phyloP scores from a whole-genome alignment of 768 basidiomycete species.

The Amanita brunnescens region DNA sequence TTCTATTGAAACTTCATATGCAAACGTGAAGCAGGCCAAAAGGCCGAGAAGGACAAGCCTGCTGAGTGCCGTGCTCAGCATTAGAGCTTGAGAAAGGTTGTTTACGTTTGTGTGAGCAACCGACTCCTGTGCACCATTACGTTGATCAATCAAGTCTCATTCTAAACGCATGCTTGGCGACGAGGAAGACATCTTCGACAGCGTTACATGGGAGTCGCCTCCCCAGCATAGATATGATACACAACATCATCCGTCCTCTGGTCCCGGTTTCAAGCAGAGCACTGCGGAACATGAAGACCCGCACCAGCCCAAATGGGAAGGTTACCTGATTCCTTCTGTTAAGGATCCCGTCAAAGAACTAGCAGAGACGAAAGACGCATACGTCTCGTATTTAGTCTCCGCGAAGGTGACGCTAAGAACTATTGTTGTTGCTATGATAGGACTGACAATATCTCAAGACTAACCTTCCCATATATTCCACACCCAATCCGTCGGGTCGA shows the following conservation, averaged over 20 bases:
- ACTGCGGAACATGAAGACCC: slow-evolving; percentile 67
- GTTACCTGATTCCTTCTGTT: slow-evolving; percentile 72
- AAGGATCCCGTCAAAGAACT: slow-evolving; percentile 94
- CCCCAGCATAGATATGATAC: slow-evolving; percentile 43
- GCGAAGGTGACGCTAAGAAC: slow-evolving; percentile 55
- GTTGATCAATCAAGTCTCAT: slow-evolving; percentile 15
- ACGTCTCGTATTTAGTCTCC: slow-evolving; percentile 87
- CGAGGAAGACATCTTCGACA: slow-evolving; percentile 88
- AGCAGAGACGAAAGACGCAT: slow-evolving; percentile 94
- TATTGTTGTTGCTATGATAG: neutral
- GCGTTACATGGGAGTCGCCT: slow-evolving; percentile 84
- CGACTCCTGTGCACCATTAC: slow-evolving; percentile 10
- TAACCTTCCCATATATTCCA: slow-evolving; percentile 80
- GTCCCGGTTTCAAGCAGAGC: slow-evolving; percentile 79
- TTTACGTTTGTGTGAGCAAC: slow-evolving; percentile 28
- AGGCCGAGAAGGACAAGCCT: slow-evolving; percentile 15
- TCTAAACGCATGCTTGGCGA: slow-evolving; percentile 59
- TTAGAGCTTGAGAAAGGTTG: slow-evolving; percentile 15
- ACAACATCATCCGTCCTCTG: slow-evolving; percentile 32
- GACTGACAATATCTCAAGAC: slow-evolving; percentile 44
- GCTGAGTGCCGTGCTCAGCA: too few species aligned
- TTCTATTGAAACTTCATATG: slow-evolving; percentile 57
- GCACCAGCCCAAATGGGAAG: slow-evolving; percentile 87
- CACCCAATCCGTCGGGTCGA: slow-evolving; percentile 63
- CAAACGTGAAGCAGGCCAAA: slow-evolving; percentile 27